phyloP scores from a whole-genome alignment of 192 early-diverging fungal species.

The Coemansia sp. region DNA sequence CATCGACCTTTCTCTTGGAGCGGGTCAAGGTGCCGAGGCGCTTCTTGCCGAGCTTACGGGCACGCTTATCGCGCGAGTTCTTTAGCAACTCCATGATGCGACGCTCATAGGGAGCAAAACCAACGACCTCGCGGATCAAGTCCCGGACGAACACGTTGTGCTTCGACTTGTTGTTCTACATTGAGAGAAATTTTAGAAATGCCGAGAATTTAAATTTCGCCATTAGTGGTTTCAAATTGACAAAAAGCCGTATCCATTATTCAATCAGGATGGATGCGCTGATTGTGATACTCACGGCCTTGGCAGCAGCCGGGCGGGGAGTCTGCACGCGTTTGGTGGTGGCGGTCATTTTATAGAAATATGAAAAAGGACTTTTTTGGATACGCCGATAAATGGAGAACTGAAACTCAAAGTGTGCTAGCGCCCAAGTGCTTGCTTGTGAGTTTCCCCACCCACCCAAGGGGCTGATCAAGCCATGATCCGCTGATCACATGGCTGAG shows the following conservation, averaged over 20 bases:
- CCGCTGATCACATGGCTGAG: not conserved
- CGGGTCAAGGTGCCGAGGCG: conserved; percentile 94
- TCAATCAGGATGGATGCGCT: conserved; percentile 8
- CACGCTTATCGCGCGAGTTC: conserved; percentile 99
- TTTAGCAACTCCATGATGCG: conserved; percentile 99
- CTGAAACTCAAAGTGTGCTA: not conserved
- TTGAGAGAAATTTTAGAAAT: not conserved
- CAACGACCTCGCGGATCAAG: conserved; percentile 94
- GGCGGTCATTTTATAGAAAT: conserved; percentile 4
- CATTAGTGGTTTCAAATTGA: too few relatives aligned
- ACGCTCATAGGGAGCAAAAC: conserved; percentile 97
- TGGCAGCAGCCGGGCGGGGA: conserved; percentile 31
- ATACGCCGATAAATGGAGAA: conserved; percentile 8
- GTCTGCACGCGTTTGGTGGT: conserved; percentile 61
- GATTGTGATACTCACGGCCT: conserved; percentile 37
- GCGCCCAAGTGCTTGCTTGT: not conserved
- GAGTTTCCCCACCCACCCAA: not conserved
- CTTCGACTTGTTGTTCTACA: conserved; percentile 64
- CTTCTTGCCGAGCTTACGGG: conserved; percentile 97
- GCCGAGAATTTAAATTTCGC: not conserved
- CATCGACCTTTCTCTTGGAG: conserved; percentile 99
- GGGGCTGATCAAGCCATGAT: not conserved
- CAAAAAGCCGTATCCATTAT: conserved; percentile 4
- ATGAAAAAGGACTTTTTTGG: conserved; percentile 4
- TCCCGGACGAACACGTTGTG: conserved; percentile 89